Evolutionary conservation across 139 green algal species (phyloP).

Genomic region (Picochlorum costavermella): DNA sequence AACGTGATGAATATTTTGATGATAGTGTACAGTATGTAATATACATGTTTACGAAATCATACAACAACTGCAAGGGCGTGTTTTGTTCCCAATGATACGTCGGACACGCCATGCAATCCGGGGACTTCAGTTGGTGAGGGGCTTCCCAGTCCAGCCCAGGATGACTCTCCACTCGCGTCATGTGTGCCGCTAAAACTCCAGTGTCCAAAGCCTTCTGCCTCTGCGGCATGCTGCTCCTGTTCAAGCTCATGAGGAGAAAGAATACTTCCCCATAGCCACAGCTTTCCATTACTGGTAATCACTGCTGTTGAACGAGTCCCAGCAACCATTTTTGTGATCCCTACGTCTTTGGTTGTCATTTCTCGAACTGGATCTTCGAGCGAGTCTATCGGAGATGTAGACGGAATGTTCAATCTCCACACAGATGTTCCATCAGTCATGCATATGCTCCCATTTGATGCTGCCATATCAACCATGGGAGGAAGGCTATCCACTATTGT

Average conservation of each 20-base stretch:
- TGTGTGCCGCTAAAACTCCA: constrained; percentile 15
- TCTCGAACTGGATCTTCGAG: constrained; percentile 6
- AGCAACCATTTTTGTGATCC: constrained; percentile 26
- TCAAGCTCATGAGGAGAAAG: not conserved
- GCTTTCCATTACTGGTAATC: constrained; percentile 32
- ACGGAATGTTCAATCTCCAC: not conserved
- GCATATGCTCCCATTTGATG: not conserved
- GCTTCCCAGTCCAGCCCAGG: constrained; percentile 22
- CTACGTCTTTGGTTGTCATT: constrained; percentile 23
- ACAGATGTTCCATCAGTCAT: not conserved
- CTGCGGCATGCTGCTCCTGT: constrained; percentile 3
- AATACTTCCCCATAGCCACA: constrained; percentile 27
- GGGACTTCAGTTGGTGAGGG: constrained; percentile 11
- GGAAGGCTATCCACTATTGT: not conserved
- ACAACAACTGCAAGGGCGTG: constrained; percentile 22
- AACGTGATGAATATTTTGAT: too few relatives aligned
- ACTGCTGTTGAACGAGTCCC: constrained; percentile 42
- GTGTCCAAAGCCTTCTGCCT: constrained; percentile 22
- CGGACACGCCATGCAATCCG: constrained; percentile 19
- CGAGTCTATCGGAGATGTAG: not conserved
- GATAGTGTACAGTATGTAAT: not conserved
- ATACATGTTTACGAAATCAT: not conserved
- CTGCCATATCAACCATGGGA: not conserved
- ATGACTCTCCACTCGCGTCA: not conserved
- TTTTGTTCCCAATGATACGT: constrained; percentile 15